A percentile compares a stretch with the other conserved stretches of the same genome.
These are phyloP conservation scores for Chlamydomonas applanata DNA, from an alignment of 139 green algal genomes.

Conservation along the genomic window DNA sequence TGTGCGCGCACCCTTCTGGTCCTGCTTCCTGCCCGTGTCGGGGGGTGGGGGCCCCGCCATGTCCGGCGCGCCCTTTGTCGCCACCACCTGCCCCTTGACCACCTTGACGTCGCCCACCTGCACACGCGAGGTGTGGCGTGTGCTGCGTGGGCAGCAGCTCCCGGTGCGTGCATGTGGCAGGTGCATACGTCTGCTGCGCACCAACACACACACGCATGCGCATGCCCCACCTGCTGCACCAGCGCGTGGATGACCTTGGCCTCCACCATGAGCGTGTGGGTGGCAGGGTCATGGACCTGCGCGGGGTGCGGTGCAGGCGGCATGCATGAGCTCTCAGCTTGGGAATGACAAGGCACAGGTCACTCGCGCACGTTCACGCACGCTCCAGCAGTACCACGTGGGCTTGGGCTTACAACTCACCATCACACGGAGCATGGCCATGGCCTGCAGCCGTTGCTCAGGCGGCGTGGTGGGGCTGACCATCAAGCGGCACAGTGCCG, in stretches of 20 bases:
- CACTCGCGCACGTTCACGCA: too few relatives aligned
- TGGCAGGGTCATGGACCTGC: not conserved
- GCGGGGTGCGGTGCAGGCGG: too few relatives aligned
- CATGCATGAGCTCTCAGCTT: too few relatives aligned
- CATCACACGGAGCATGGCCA: conserved; percentile 30
- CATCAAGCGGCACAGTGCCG: conserved; percentile 16
- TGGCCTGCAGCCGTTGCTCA: conserved; percentile 18
- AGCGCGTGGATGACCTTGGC: conserved; percentile 28
- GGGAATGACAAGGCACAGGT: too few relatives aligned
- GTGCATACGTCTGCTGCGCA: not conserved
- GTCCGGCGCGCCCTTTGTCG: not conserved
- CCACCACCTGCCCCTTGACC: conserved; percentile 3
- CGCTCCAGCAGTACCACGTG: too few relatives aligned
- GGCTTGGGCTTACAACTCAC: too few relatives aligned
- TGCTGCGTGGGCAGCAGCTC: not conserved
- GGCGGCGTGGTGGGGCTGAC: not conserved
- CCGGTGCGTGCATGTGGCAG: not conserved
- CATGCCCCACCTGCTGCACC: conserved; percentile 17
- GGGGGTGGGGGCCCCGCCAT: not conserved
- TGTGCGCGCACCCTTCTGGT: too few relatives aligned
- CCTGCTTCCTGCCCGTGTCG: too few relatives aligned
- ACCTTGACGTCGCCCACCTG: conserved; percentile 15
- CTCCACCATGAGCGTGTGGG: conserved; percentile 19
- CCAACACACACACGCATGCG: not conserved
- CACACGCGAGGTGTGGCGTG: too few relatives aligned